Conservation (phyloP, 345 rosid species). For the Laguncularia racemosa region DNA sequence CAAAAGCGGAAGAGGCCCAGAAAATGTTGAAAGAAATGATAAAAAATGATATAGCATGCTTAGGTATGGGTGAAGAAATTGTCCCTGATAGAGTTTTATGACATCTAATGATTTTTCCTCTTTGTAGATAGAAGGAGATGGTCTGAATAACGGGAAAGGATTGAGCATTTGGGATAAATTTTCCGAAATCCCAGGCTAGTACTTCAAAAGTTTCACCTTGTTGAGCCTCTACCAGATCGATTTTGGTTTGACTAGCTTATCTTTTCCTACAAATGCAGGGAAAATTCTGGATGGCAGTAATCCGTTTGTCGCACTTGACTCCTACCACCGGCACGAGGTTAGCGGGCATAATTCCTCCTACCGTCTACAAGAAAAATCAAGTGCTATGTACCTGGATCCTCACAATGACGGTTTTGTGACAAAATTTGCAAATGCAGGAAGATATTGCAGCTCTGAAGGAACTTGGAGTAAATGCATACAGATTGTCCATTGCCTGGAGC, state of each 20-base stretch:
- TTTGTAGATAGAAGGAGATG: conserved; percentile 33
- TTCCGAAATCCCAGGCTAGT: conserved; percentile 13
- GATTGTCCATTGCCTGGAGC: conserved; percentile 43
- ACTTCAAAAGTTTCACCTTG: no score
- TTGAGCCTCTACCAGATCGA: no score
- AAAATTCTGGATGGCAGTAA: conserved; percentile 10
- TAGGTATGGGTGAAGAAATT: neutral
- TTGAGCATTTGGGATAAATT: conserved; percentile 26
- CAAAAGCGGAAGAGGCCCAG: no score
- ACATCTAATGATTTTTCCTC: neutral
- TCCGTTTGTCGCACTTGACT: conserved; percentile 21
- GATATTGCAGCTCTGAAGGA: conserved; percentile 20
- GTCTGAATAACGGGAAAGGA: conserved; percentile 17
- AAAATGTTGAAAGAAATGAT: no score
- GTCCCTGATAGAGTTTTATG: neutral
- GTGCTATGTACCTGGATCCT: no score
- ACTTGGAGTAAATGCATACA: conserved; percentile 29
- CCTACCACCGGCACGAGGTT: conserved; percentile 32
- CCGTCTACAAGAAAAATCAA: neutral
- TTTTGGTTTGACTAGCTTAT: neutral
- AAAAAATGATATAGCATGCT: neutral
- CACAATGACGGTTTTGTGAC: neutral
- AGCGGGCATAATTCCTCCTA: neutral
- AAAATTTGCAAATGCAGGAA: conserved; percentile 23
- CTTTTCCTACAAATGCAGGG: conserved; percentile 6